phyloP scores from a whole-genome alignment of 2,329 filamentous ascomycete genomes.

The Chalaropsis ovoidea region DNA sequence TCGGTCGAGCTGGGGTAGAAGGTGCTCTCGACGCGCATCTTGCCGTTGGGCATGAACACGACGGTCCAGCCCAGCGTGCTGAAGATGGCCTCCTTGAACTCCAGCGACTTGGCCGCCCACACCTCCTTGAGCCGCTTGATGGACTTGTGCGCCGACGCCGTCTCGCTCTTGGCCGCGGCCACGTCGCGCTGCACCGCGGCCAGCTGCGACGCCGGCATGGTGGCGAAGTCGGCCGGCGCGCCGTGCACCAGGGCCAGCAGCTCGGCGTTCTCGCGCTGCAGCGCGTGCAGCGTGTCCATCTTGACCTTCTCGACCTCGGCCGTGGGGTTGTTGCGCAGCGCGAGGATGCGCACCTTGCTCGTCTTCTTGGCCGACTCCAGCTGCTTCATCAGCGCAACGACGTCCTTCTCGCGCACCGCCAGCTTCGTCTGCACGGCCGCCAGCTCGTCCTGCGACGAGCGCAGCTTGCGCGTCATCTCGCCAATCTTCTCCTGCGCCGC shows the following conservation, averaged over 20 bases:
- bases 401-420: conserved; percentile 62
- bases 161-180: conserved; percentile 57
- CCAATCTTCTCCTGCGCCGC: conserved; percentile 62
- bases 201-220: conserved; percentile 68
- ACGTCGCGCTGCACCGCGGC: conserved; percentile 67
- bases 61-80: conserved; percentile 88
- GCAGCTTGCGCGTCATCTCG: conserved; percentile 76
- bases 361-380: conserved; percentile 55
- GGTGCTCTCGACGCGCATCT: conserved; percentile 80
- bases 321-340: conserved; percentile 86
- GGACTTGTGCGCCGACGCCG: conserved; percentile 67
- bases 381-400: conserved; percentile 62
- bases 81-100: conserved; percentile 92
- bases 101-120: conserved; percentile 78
- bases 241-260: conserved; percentile 61
- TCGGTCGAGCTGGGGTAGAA: conserved; percentile 63
- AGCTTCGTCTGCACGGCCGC: conserved; percentile 58
- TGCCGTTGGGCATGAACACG: conserved; percentile 93
- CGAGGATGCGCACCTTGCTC: conserved; percentile 69
- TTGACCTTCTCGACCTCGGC: conserved; percentile 78
- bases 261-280: conserved; percentile 75
- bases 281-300: conserved; percentile 61
- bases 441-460: conserved; percentile 71
- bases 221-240: conserved; percentile 41
- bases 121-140: conserved; percentile 82